Base-by-base conservation (phyloP, 2,329 filamentous ascomycete genomes). In the Acephala macrosclerotiorum region DNA sequence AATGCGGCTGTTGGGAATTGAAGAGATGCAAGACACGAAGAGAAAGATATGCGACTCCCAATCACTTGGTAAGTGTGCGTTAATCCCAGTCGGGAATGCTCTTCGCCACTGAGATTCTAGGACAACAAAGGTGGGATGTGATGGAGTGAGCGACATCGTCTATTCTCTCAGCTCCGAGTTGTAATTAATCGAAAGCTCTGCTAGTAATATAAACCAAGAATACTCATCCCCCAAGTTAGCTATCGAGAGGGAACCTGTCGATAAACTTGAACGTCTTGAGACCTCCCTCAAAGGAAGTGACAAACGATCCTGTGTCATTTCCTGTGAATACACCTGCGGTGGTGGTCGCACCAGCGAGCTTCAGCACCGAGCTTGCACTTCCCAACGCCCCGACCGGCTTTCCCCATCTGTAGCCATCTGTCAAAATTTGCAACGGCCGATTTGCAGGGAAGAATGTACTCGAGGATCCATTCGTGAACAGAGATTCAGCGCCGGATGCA, bases 371-470 rank as follows among this genome's bases (percentile, higher is more conserved):
- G 12, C 71, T 78, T 0, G 77, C 78, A 14, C 73, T 76, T 1
- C 88, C 89, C 0, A 91, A 69, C 33, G 85, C 86, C 16, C 81
- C 89, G 26, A 93, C 80, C 0, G 91, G 88, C 81, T 93, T 93
- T 3, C 89, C 90, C 81, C 88, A 93, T 26, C 85, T 80, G 78
- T 87, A 93, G 0, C 83, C 86, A 72, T 89, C 85, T 18, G 81
- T 75, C 20, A 92, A 75, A 59, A 93, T 89, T 79, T 91, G 84
- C 1, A 83, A 77, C 0, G 90, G 91, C 0, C 89, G 82, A 0
- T 87, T 87, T 1, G 84, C 80, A 0, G 90, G 90, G 76, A 85
- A 93, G 7, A 92, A 79, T 0, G 87, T 81, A 3, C 84, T 85
- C 25, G 33, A 42, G 16, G 58, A 20, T 76, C 75, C 5, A 74